These are phyloP conservation scores for Neurospora sp. DNA, from an alignment of 495 filamentous ascomycete species.

Conservation along the genomic window DNA sequence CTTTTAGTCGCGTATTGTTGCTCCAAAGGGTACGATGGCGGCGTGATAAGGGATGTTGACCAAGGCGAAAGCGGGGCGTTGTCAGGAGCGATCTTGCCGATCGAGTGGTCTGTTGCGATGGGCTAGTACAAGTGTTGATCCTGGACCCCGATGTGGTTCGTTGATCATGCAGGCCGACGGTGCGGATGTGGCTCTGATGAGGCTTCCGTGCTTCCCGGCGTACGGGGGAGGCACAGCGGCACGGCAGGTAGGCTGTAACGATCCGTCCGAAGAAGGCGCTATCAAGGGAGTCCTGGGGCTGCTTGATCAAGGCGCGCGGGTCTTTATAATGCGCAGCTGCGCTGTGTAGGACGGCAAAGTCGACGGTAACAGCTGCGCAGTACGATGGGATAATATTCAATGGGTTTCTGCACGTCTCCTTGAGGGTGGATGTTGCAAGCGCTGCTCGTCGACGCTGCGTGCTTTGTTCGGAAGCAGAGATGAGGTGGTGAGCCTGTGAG, in stretches of 20 bases:
- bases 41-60: no score
- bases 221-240: background rate
- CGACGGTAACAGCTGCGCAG: no score
- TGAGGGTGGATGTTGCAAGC: background rate
- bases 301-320: background rate
- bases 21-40: no score
- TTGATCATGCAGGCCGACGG: background rate
- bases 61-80: no score
- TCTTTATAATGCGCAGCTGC: background rate
- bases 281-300: background rate
- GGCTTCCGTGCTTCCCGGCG: background rate
- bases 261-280: background rate
- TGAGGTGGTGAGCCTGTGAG: background rate
- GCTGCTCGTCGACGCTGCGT: background rate
- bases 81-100: no score
- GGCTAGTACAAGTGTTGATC: no score
- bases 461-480: background rate
- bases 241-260: background rate
- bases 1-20: background rate
- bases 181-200: background rate
- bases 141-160: no score
- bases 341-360: no score
- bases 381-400: background rate
- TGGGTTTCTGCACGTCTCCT: background rate
- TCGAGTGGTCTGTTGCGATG: no score